phyloP scores from a whole-genome alignment of 2,329 filamentous ascomycete genomes.

The Emmonsia crescens region DNA sequence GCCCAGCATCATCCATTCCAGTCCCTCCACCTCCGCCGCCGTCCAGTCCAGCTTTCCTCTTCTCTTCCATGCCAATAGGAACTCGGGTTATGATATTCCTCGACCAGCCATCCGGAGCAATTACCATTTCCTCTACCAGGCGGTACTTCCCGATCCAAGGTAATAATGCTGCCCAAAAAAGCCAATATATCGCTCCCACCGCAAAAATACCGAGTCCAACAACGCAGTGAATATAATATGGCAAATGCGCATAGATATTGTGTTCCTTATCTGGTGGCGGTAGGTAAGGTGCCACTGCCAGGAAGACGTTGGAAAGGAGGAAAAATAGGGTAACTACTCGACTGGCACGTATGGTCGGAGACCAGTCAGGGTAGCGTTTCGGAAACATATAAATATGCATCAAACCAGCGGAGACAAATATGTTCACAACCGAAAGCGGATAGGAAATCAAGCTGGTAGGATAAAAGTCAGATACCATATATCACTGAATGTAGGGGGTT shows the following conservation, averaged over 20 bases:
- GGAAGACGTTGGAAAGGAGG: constrained; percentile 43
- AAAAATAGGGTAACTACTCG: constrained; percentile 43
- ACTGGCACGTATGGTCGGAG: constrained; percentile 39
- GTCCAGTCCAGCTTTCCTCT: neutral
- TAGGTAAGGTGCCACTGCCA: constrained; percentile 42
- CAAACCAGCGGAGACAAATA: constrained; percentile 41
- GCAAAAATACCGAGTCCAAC: constrained; percentile 42
- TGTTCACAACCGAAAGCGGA: constrained; percentile 39
- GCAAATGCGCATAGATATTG: constrained; percentile 42
- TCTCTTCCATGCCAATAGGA: constrained; percentile 20
- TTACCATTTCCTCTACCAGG: constrained; percentile 43
- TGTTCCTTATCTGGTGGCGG: constrained; percentile 36
- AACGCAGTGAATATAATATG: constrained; percentile 45
- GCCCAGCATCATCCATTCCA: neutral
- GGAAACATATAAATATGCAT: constrained; percentile 36
- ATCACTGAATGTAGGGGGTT: neutral
- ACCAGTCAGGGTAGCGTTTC: constrained; percentile 35
- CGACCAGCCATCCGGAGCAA: constrained; percentile 56
- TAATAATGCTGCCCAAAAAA: constrained; percentile 41
- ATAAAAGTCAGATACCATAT: neutral
- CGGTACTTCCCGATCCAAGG: constrained; percentile 39
- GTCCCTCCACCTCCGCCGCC: neutral
- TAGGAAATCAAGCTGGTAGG: constrained; percentile 28
- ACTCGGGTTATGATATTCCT: constrained; percentile 42
- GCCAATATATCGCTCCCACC: constrained; percentile 41